phyloP scores from a whole-genome alignment of 805 yeast species.

The Millerozyma acaciae region DNA sequence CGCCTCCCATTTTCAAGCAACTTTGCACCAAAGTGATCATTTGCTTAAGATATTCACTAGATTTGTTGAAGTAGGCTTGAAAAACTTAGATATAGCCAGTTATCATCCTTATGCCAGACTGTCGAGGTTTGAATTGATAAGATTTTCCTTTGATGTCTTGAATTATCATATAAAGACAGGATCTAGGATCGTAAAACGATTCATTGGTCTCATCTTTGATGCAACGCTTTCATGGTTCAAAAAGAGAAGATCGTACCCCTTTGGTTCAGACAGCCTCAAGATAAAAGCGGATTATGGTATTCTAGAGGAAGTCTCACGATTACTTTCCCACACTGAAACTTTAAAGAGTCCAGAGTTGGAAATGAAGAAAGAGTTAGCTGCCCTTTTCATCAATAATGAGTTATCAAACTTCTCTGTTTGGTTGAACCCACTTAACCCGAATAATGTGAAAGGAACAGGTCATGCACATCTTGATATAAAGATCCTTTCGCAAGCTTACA shows the following conservation, averaged over 20 bases:
- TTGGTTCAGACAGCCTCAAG: constrained; percentile 74
- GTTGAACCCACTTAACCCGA: constrained; percentile 59
- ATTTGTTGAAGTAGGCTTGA: constrained; percentile 54
- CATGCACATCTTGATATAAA: constrained; percentile 18
- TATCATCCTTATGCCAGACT: constrained; percentile 78
- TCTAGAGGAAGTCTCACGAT: constrained; percentile 48
- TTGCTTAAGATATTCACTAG: constrained; percentile 65
- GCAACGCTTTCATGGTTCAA: constrained; percentile 81
- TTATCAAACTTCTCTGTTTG: constrained; percentile 69
- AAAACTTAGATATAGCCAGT: constrained; percentile 54
- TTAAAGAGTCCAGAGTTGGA: constrained; percentile 29
- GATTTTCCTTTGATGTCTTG: constrained; percentile 63
- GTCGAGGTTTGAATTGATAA: constrained; percentile 68
- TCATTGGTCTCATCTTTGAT: constrained; percentile 53
- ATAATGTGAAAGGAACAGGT: constrained; percentile 36
- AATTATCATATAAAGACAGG: constrained; percentile 50
- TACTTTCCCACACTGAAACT: constrained; percentile 19
- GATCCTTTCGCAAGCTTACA: constrained; percentile 52
- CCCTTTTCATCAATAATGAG: constrained; percentile 72
- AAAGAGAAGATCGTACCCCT: constrained; percentile 63
- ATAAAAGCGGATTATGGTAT: constrained; percentile 64
- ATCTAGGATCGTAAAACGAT: constrained; percentile 39
- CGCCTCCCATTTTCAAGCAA: constrained; percentile 75
- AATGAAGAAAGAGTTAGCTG: constrained; percentile 50
- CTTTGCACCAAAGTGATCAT: constrained; percentile 67